Conservation (phyloP, 495 filamentous ascomycete genomes). For the Aspergillus affinis region DNA sequence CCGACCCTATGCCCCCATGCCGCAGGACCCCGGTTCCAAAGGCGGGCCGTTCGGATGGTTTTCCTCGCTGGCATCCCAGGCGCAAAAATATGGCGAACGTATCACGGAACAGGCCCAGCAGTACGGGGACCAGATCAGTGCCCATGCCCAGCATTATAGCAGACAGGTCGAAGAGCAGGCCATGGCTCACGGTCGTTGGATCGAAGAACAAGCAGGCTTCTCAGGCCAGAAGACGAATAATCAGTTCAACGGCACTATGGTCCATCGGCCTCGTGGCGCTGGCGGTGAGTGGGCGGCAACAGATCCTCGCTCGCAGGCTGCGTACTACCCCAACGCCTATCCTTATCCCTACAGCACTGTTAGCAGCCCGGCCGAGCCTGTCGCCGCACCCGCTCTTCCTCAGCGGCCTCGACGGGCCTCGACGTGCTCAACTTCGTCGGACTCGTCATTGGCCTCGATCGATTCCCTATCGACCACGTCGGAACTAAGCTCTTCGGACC, state of each 20-base stretch:
- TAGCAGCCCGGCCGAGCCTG: slow-evolving; percentile 2
- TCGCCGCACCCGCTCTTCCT: slow-evolving; percentile 8
- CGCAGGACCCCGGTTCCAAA: slow-evolving; percentile 25
- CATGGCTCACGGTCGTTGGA: slow-evolving; percentile 41
- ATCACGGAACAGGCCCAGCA: slow-evolving; percentile 42
- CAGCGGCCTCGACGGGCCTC: slow-evolving; percentile 36
- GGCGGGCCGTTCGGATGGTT: slow-evolving; percentile 38
- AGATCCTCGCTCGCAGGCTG: neutral
- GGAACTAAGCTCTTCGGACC: slow-evolving; percentile 41
- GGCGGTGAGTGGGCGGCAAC: slow-evolving; percentile 9
- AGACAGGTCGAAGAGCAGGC: slow-evolving; percentile 45
- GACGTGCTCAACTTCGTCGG: slow-evolving; percentile 36
- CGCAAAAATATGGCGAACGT: slow-evolving; percentile 47
- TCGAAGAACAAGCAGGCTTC: slow-evolving; percentile 41
- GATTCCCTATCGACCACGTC: slow-evolving; percentile 44
- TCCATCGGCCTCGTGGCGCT: neutral
- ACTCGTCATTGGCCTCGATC: slow-evolving; percentile 42
- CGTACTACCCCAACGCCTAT: slow-evolving; percentile 17
- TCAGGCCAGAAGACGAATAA: slow-evolving; percentile 29
- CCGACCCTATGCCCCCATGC: slow-evolving; percentile 28
- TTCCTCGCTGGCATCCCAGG: slow-evolving; percentile 35
- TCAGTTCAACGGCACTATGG: slow-evolving; percentile 9
- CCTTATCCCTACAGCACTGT: neutral
- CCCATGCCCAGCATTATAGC: slow-evolving; percentile 42
- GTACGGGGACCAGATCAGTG: slow-evolving; percentile 43